Base-by-base conservation (phyloP, 2,329 filamentous ascomycete genomes). In the Epichloe glyceriae region DNA sequence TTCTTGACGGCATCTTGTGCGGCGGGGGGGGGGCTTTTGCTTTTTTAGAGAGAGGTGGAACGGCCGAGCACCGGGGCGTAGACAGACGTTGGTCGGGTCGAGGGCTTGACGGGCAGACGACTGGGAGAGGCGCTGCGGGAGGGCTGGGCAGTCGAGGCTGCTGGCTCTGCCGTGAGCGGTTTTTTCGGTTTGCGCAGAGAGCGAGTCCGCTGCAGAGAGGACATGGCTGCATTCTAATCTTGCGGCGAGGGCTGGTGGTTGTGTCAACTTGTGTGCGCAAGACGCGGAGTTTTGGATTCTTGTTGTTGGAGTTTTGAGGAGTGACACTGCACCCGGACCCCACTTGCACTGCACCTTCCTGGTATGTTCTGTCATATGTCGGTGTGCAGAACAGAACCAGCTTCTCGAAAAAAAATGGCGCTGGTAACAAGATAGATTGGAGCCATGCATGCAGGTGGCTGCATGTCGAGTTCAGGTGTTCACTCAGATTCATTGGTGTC, bases 21-120 rank as follows among this genome's bases (percentile, higher is more conserved):
- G 2, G 38, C 20, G 12, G 26, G 10, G 1, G 12, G 26, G 10
- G 1, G 15, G 39, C 30, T 46, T 17, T 19, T 43, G 41, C 19
- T 49, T 50, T 19, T 37, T 47, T 3, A 57, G 4, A 58, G 52
- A n/a, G 64, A 65, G 3, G 57, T 46, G 6, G 60, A 50, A 22
- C 61, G 57, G 7, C 53, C 49, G 4, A 57, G 45, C 19, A 54
- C 53, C 12, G 62, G 55, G 11, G 17, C 30, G 43, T 8, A 26
- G 22, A 47, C n/a, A 14, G 67, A 65, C 39, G 62, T 57, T 19
- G 63, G 63, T 40, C 68, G 62, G 22, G 65, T 61, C 46, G 60
- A 56, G 34, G 71, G 72, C 58, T 74, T 76, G 56, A 73, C 61
- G 39, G 74, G 74, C 34, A 78, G 64, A 39, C 74, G 70, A 58